These are phyloP conservation scores for Lasiosphaeria ovina DNA, from an alignment of 495 filamentous ascomycete genomes.

Conservation along the genomic window DNA sequence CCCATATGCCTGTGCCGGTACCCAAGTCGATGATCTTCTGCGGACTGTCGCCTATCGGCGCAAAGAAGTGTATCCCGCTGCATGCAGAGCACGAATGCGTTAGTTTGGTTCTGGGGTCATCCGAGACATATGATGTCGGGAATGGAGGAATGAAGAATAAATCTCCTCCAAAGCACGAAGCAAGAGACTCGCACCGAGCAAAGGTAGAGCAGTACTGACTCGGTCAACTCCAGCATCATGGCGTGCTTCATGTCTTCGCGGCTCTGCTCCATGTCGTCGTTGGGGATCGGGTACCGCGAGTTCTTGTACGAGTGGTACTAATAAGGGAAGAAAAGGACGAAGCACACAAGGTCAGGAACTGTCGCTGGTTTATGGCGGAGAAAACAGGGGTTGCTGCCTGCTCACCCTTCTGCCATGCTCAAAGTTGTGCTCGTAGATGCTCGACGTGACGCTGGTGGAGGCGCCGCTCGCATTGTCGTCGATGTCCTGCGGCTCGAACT, in stretches of 20 bases:
- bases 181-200: too few relatives aligned
- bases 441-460: constrained; percentile 39
- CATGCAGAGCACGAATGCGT: too few relatives aligned
- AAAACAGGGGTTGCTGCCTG: not conserved
- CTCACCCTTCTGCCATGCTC: constrained; percentile 56
- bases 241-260: constrained; percentile 45
- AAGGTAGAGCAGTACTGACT: constrained; percentile 6
- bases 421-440: constrained; percentile 38
- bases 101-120: too few relatives aligned
- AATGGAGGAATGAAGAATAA: too few relatives aligned
- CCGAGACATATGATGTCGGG: too few relatives aligned
- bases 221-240: constrained; percentile 30
- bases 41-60: constrained; percentile 39
- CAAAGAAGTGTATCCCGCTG: constrained; percentile 36
- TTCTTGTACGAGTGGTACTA: constrained; percentile 54
- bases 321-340: constrained; percentile 25
- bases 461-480: constrained; percentile 16
- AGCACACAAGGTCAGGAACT: not conserved
- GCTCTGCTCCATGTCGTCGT: constrained; percentile 50
- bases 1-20: constrained; percentile 38
- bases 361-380: not conserved
- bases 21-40: constrained; percentile 1
- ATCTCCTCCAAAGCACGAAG: not conserved
- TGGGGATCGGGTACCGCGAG: constrained; percentile 53
- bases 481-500: constrained; percentile 21